phyloP scores from a whole-genome alignment of 2,329 filamentous ascomycete genomes.

The Trichoderma guizhouense region DNA sequence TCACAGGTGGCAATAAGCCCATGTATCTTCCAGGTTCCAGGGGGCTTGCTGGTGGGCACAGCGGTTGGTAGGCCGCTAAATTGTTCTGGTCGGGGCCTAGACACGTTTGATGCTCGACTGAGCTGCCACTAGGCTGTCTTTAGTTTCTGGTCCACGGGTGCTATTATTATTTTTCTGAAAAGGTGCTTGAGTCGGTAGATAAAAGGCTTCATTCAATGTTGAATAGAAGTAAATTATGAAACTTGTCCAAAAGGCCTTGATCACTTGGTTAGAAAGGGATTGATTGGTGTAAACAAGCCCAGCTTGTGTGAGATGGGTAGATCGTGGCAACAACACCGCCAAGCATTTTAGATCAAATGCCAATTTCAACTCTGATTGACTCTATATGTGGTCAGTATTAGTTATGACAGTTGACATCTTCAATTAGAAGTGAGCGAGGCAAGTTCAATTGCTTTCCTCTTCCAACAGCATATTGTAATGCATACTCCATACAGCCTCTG shows the following conservation, averaged over 20 bases:
- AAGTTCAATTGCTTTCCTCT: neutral
- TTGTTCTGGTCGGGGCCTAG: neutral
- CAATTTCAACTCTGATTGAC: neutral
- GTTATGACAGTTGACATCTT: neutral
- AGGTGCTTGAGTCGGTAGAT: neutral
- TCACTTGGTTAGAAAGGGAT: neutral
- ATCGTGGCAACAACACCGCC: neutral
- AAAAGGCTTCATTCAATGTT: neutral
- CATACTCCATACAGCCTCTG: neutral
- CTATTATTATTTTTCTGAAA: neutral
- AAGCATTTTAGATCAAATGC: neutral
- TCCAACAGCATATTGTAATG: neutral
- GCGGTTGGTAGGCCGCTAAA: conserved; percentile 7
- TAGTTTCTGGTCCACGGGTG: neutral
- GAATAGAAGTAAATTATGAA: neutral
- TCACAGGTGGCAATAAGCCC: neutral
- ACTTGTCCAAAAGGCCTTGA: neutral
- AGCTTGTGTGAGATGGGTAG: neutral
- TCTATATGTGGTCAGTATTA: neutral
- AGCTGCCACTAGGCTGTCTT: neutral
- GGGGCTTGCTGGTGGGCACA: conserved; percentile 2
- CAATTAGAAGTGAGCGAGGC: neutral
- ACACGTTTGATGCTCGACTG: neutral
- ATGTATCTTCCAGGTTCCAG: neutral
- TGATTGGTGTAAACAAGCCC: neutral